Conservation (phyloP, 805 yeast genomes). For the Grigorovia transvaalensis region DNA sequence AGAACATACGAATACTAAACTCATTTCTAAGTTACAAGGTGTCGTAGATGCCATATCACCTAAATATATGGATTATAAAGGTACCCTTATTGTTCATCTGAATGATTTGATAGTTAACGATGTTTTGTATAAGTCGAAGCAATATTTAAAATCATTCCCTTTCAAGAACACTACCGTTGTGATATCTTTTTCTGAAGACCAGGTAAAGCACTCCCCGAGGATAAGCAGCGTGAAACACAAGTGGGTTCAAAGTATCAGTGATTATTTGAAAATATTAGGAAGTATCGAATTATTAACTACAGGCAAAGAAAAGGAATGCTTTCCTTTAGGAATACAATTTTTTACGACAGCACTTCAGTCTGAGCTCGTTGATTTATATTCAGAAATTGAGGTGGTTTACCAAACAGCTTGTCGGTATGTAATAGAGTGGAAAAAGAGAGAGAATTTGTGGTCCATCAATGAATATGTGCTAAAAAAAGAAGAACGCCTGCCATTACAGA, state of each 20-base stretch:
- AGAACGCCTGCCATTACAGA: not conserved
- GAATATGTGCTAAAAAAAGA: conserved; percentile 3
- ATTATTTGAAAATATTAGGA: not conserved
- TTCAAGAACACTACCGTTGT: not conserved
- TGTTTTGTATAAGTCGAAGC: not conserved
- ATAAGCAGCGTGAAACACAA: not conserved
- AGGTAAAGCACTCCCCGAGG: not conserved
- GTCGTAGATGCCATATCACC: not conserved
- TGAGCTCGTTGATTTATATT: not conserved
- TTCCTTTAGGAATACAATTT: not conserved
- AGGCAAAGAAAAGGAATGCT: not conserved
- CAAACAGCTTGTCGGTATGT: not conserved
- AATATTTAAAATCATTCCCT: not conserved
- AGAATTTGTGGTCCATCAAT: conserved; percentile 7
- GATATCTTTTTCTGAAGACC: conserved; percentile 1
- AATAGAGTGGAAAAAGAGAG: not conserved
- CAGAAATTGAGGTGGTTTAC: not conserved
- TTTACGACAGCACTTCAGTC: not conserved
- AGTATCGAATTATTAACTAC: not conserved
- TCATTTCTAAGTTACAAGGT: not conserved
- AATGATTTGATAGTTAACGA: conserved; percentile 2
- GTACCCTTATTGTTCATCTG: not conserved
- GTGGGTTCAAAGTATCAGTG: not conserved
- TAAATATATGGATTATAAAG: not conserved
- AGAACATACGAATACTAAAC: not conserved